These are phyloP conservation scores for Ophiostoma ulmi DNA, from an alignment of 2,329 filamentous ascomycete species.

Conservation along the genomic window DNA sequence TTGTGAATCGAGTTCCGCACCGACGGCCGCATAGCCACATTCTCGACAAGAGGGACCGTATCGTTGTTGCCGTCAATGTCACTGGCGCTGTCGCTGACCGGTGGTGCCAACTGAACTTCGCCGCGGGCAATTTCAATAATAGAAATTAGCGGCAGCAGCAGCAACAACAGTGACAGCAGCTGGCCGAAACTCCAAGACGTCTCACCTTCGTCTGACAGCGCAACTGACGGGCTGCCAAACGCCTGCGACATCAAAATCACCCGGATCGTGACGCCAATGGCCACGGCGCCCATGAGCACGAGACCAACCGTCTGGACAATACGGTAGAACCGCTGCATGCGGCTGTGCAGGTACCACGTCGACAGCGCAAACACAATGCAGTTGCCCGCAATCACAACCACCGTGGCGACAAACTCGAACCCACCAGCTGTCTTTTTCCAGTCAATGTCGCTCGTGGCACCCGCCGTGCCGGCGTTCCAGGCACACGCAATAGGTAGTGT, in stretches of 20 bases:
- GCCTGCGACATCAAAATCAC: slow-evolving; percentile 56
- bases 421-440: slow-evolving; percentile 35
- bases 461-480: slow-evolving; percentile 40
- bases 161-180: slow-evolving; percentile 53
- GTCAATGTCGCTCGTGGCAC: not conserved
- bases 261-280: slow-evolving; percentile 53
- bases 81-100: slow-evolving; percentile 37
- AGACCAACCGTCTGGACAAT: slow-evolving; percentile 50
- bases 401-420: slow-evolving; percentile 54
- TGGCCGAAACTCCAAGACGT: slow-evolving; percentile 60
- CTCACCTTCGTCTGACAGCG: slow-evolving; percentile 49
- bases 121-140: slow-evolving; percentile 51
- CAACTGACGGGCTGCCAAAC: slow-evolving; percentile 50
- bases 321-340: slow-evolving; percentile 50
- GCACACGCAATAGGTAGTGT: slow-evolving; percentile 57
- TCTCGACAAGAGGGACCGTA: slow-evolving; percentile 36
- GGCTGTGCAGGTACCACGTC: slow-evolving; percentile 60
- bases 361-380: slow-evolving; percentile 53
- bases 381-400: slow-evolving; percentile 56
- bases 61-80: slow-evolving; percentile 11
- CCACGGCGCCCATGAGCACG: slow-evolving; percentile 52
- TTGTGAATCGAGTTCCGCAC: slow-evolving; percentile 27
- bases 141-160: slow-evolving; percentile 56
- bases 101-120: slow-evolving; percentile 41
- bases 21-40: slow-evolving; percentile 33